These are phyloP conservation scores for Fusarium fracticaudum DNA, from an alignment of 2,329 filamentous ascomycete species.

Conservation along the genomic window DNA sequence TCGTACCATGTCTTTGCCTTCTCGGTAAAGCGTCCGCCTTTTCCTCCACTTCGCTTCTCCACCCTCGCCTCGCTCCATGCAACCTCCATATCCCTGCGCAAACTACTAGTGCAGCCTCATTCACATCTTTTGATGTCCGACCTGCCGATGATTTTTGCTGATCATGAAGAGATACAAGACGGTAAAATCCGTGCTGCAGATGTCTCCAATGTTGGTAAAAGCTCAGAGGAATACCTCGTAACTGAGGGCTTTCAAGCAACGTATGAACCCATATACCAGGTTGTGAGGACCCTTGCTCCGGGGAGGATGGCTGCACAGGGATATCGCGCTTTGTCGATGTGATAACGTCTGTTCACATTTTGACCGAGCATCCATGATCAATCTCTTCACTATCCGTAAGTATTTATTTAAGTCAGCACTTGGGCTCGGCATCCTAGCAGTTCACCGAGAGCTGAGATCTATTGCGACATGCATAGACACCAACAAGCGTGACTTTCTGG, in stretches of 20 bases:
- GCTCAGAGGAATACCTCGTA: background rate
- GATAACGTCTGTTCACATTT: slow-evolving; percentile 26
- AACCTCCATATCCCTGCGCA: slow-evolving; percentile 30
- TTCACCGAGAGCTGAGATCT: slow-evolving; percentile 9
- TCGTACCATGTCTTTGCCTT: slow-evolving; percentile 30
- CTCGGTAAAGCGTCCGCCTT: slow-evolving; percentile 34
- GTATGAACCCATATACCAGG: background rate
- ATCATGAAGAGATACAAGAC: background rate
- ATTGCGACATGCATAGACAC: slow-evolving; percentile 18
- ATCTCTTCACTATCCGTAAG: slow-evolving; percentile 20
- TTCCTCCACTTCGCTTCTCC: slow-evolving; percentile 31
- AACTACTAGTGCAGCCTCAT: slow-evolving; percentile 40
- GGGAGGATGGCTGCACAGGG: slow-evolving; percentile 24
- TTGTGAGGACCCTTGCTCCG: slow-evolving; percentile 13
- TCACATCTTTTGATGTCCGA: slow-evolving; percentile 7
- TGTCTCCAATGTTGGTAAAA: background rate
- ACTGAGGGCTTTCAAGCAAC: background rate
- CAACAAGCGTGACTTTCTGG: slow-evolving; percentile 4
- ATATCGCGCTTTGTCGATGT: slow-evolving; percentile 29
- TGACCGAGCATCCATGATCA: slow-evolving; percentile 32
- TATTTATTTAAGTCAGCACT: slow-evolving; percentile 24
- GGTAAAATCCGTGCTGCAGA: background rate
- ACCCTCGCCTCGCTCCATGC: slow-evolving; percentile 28
- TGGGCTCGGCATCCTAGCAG: slow-evolving; percentile 27
- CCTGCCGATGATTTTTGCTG: background rate